phyloP scores from a whole-genome alignment of 139 green algal species.

The Protoeuglena noctilucae region DNA sequence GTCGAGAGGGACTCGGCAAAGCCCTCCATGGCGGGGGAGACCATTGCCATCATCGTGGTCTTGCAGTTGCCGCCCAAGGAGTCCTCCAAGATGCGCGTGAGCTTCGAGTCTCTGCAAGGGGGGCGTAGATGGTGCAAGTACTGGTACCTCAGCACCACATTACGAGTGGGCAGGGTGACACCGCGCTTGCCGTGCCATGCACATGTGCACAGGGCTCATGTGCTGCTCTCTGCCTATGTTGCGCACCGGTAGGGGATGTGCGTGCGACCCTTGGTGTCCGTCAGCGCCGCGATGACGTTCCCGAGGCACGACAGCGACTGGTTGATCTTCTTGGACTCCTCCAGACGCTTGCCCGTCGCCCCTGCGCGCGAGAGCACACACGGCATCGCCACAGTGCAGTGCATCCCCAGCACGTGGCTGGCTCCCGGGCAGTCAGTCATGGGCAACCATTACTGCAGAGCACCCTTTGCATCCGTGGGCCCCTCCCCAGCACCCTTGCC shows the following conservation, averaged over 20 bases:
- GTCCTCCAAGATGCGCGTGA: conserved; percentile 90
- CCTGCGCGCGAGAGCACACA: neutral
- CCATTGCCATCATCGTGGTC: conserved; percentile 81
- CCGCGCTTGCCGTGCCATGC: neutral
- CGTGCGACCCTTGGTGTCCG: conserved; percentile 33
- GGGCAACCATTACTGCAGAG: no score
- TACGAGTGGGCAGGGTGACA: neutral
- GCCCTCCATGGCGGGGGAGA: conserved; percentile 47
- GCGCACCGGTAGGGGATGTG: conserved; percentile 84
- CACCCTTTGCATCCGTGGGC: no score
- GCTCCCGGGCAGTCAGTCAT: no score
- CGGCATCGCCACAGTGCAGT: neutral
- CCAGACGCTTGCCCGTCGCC: conserved; percentile 55
- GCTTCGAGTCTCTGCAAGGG: conserved; percentile 59
- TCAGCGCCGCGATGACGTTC: conserved; percentile 93
- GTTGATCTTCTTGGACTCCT: conserved; percentile 97
- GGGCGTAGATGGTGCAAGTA: no score
- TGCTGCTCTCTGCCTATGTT: no score
- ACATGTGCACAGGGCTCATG: no score
- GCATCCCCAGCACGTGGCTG: no score
- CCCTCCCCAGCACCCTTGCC: no score
- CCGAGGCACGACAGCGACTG: conserved; percentile 72
- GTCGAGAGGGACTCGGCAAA: conserved; percentile 53
- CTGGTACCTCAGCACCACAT: no score
- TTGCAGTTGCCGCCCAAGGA: conserved; percentile 84